Conservation (phyloP, 202 grass and related monocot species). For the Thinopyrum obtusiflorum region DNA sequence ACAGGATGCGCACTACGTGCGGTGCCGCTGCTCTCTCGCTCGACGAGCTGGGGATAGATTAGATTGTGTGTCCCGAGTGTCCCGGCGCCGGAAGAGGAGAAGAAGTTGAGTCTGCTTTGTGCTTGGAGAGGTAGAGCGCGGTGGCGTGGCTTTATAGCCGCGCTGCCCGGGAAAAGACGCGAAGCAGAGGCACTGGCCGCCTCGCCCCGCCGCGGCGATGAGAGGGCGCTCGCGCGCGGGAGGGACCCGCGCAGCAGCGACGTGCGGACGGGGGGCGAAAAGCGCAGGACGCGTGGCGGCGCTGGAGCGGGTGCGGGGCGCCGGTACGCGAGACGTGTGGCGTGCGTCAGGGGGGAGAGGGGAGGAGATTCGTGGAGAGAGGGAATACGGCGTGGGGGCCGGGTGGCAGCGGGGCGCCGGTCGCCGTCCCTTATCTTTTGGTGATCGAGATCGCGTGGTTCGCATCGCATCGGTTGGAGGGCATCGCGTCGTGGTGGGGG, state of each 20-base stretch:
- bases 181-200: background rate
- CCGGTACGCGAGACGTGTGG: background rate
- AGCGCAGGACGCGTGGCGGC: slow-evolving; percentile 31
- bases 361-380: background rate
- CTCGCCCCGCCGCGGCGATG: slow-evolving; percentile 25
- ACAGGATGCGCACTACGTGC: background rate
- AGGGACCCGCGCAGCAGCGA: too few relatives aligned
- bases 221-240: background rate
- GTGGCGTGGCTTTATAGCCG: slow-evolving; percentile 39
- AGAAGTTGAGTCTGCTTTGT: background rate
- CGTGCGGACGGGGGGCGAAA: too few relatives aligned
- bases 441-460: background rate
- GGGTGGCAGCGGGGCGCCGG: background rate
- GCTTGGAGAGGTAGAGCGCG: background rate
- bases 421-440: slow-evolving; percentile 26
- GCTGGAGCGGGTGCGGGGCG: background rate
- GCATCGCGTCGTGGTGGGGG: background rate
- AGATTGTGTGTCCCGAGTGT: background rate
- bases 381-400: background rate
- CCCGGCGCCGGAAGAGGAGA: background rate
- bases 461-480: background rate
- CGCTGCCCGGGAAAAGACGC: background rate
- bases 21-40: too few relatives aligned
- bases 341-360: background rate
- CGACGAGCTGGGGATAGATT: too few relatives aligned